Evolutionary conservation across 139 green algal species (phyloP).

Genomic region (Marvania coccoides): DNA sequence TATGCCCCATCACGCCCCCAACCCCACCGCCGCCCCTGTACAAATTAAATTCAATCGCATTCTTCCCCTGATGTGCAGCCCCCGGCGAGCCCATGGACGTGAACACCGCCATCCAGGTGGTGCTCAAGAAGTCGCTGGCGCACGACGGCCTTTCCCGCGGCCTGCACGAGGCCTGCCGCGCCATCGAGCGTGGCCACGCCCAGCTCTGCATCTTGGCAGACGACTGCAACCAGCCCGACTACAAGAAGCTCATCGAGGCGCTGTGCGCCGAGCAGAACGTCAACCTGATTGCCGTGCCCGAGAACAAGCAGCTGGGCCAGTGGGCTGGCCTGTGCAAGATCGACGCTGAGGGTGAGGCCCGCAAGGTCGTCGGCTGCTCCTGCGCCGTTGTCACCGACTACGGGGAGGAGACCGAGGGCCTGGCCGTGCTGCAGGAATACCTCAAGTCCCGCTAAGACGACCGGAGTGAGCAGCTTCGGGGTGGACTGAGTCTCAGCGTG

Average conservation of each 20-base stretch:
- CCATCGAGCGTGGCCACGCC: conserved; percentile 72
- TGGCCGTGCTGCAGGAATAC: conserved; percentile 90
- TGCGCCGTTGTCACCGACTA: conserved; percentile 94
- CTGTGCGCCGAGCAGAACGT: conserved; percentile 95
- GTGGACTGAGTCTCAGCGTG: too few relatives aligned
- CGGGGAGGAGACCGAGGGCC: conserved; percentile 93
- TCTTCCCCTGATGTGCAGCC: too few relatives aligned
- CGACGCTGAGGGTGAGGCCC: conserved; percentile 88
- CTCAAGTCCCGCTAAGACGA: conserved; percentile 77
- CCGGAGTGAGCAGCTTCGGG: too few relatives aligned
- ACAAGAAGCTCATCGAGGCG: conserved; percentile 99
- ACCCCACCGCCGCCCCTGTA: too few relatives aligned
- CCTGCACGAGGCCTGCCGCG: conserved; percentile 81
- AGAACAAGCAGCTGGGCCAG: conserved; percentile 87
- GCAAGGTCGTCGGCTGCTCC: conserved; percentile 95
- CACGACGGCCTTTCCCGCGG: conserved; percentile 92
- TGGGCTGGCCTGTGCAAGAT: conserved; percentile 97
- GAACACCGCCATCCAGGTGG: conserved; percentile 86
- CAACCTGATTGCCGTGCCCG: conserved; percentile 89
- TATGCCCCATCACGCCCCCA: too few relatives aligned
- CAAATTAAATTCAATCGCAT: too few relatives aligned
- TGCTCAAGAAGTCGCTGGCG: conserved; percentile 97
- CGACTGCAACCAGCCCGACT: conserved; percentile 99
- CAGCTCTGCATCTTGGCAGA: conserved; percentile 96
- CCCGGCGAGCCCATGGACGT: conserved; percentile 93